Evolutionary conservation across 164 flowering plant genomes (phyloP).

Genomic region (Piper betle): DNA sequence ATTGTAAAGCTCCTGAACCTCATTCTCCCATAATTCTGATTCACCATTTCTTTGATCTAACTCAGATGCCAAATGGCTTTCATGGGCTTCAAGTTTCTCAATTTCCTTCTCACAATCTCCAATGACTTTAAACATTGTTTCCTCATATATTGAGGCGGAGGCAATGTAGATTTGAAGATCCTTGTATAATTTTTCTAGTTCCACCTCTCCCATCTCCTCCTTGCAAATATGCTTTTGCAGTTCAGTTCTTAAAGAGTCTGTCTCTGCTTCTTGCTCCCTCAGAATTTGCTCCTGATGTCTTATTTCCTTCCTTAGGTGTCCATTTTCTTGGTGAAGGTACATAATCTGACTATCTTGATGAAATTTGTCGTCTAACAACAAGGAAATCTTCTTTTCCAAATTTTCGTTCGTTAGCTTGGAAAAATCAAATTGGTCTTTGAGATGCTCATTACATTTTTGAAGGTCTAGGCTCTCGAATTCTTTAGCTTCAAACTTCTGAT

Average conservation of each 20-base stretch:
- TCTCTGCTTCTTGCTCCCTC: slow-evolving; percentile 30
- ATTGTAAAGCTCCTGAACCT: slow-evolving; percentile 52
- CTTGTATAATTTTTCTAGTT: slow-evolving; percentile 49
- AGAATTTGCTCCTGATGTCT: slow-evolving; percentile 23
- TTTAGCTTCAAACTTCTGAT: slow-evolving; percentile 30
- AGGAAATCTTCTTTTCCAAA: slow-evolving; percentile 25
- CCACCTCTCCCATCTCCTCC: slow-evolving; percentile 60
- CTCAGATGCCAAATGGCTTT: slow-evolving; percentile 40
- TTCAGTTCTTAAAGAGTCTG: slow-evolving; percentile 39
- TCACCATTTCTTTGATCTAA: slow-evolving; percentile 34
- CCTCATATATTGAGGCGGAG: slow-evolving; percentile 12
- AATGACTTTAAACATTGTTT: slow-evolving; percentile 9
- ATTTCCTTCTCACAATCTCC: slow-evolving; percentile 19
- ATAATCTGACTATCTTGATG: slow-evolving; percentile 22
- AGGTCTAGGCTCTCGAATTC: slow-evolving; percentile 27
- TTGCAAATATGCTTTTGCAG: slow-evolving; percentile 36
- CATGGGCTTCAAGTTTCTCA: slow-evolving; percentile 31
- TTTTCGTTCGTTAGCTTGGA: slow-evolving; percentile 19
- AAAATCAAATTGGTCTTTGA: slow-evolving; percentile 28
- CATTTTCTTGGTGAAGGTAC: slow-evolving; percentile 14
- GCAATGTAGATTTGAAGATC: slow-evolving; percentile 25
- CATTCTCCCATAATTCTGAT: slow-evolving; percentile 61
- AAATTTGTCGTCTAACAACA: slow-evolving; percentile 15
- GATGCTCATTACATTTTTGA: slow-evolving; percentile 23
- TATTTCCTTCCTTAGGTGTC: slow-evolving; percentile 30